Conservation (phyloP, 2,329 filamentous ascomycete species). For the Hypoxylon sp. region DNA sequence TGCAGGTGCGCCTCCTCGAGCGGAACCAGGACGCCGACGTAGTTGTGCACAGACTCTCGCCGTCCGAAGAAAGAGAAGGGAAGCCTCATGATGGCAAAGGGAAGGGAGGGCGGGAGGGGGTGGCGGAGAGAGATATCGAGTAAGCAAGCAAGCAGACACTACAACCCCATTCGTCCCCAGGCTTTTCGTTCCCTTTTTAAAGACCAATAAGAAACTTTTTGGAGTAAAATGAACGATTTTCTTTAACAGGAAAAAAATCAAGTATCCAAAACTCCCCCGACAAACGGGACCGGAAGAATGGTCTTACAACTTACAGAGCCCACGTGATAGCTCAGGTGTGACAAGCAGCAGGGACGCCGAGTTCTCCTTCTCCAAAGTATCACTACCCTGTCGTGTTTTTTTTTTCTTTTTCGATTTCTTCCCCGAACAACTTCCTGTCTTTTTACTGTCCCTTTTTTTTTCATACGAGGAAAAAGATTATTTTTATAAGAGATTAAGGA, state of each 20-base stretch:
- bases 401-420: neutral
- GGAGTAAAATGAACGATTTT: too few relatives aligned
- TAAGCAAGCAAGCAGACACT: too few relatives aligned
- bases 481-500: neutral
- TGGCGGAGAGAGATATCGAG: constrained; percentile 8
- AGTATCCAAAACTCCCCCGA: constrained; percentile 12
- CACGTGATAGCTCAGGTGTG: constrained; percentile 39
- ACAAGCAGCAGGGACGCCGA: constrained; percentile 9
- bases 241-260: too few relatives aligned
- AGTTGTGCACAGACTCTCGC: constrained; percentile 59
- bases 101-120: constrained; percentile 1
- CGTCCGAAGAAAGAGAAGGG: constrained; percentile 37
- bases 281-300: constrained; percentile 19
- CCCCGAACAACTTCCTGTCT: neutral
- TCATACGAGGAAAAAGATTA: neutral
- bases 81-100: constrained; percentile 26
- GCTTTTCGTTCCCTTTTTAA: too few relatives aligned
- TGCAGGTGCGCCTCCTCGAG: constrained; percentile 65
- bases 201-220: too few relatives aligned
- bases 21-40: constrained; percentile 60
- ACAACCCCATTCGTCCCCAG: constrained; percentile 28
- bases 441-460: neutral
- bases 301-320: constrained; percentile 35
- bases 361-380: constrained; percentile 26
- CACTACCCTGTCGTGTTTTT: constrained; percentile 3